Conservation (phyloP, 2,329 filamentous ascomycete species). For the Microcera coccophila region DNA sequence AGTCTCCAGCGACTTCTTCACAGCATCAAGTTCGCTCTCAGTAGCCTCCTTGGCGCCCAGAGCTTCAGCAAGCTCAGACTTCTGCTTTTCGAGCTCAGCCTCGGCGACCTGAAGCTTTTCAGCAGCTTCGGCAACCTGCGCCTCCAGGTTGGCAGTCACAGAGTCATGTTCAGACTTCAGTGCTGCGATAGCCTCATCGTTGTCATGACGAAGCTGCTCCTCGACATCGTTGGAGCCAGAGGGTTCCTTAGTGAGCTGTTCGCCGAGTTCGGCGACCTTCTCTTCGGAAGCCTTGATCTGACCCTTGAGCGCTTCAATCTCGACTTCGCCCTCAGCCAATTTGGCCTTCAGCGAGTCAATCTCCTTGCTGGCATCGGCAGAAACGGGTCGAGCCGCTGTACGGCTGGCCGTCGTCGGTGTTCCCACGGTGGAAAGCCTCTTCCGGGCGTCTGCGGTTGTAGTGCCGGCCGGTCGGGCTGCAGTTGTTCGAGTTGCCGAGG, state of each 20-base stretch:
- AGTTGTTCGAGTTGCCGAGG: slow-evolving; percentile 35
- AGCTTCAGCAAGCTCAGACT: slow-evolving; percentile 47
- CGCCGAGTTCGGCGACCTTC: slow-evolving; percentile 52
- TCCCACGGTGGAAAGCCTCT: slow-evolving; percentile 53
- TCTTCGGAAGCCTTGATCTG: slow-evolving; percentile 54
- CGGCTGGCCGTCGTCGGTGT: slow-evolving; percentile 35
- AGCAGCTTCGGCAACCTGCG: slow-evolving; percentile 45
- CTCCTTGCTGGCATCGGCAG: slow-evolving; percentile 48
- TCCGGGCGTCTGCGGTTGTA: slow-evolving; percentile 46
- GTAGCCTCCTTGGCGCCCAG: slow-evolving; percentile 47
- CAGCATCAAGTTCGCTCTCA: slow-evolving; percentile 43
- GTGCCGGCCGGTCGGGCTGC: slow-evolving; percentile 37
- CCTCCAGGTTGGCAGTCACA: slow-evolving; percentile 45
- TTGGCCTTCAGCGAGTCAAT: slow-evolving; percentile 59
- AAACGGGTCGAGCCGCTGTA: slow-evolving; percentile 38
- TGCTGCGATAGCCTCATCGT: slow-evolving; percentile 42
- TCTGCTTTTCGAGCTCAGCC: slow-evolving; percentile 48
- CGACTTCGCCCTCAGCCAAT: slow-evolving; percentile 53
- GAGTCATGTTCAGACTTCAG: slow-evolving; percentile 50
- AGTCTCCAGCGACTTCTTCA: slow-evolving; percentile 50
- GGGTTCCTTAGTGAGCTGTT: slow-evolving; percentile 45
- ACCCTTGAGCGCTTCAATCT: slow-evolving; percentile 54
- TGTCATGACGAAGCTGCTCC: slow-evolving; percentile 40
- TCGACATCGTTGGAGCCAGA: slow-evolving; percentile 36
- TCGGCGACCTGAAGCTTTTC: slow-evolving; percentile 51